A percentile compares a stretch with the other conserved stretches of the same genome.
Conservation (phyloP, 2,329 filamentous ascomycete species). For the Sarocladium brachiariae region DNA sequence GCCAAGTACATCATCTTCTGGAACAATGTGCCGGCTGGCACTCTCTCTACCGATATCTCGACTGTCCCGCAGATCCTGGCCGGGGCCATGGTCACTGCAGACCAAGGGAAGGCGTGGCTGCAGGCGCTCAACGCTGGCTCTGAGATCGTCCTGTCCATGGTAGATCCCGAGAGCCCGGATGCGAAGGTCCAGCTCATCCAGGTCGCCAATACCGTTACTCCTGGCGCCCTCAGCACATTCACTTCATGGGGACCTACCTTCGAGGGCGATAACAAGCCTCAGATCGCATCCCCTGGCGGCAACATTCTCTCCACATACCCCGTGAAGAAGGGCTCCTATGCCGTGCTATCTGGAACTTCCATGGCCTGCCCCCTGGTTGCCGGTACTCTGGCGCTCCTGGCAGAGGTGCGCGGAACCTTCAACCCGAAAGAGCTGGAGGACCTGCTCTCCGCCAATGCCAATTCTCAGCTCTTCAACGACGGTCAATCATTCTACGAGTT, state of each 20-base stretch:
- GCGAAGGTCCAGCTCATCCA: constrained; percentile 27
- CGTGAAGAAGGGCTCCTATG: constrained; percentile 37
- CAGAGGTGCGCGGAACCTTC: constrained; percentile 42
- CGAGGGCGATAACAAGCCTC: constrained; percentile 51
- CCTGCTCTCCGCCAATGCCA: constrained; percentile 41
- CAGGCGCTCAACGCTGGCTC: constrained; percentile 34
- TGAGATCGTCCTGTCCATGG: constrained; percentile 37
- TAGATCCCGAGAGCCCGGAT: constrained; percentile 25
- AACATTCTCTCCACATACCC: constrained; percentile 54
- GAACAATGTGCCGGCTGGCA: constrained; percentile 40
- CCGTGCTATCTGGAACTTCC: constrained; percentile 49
- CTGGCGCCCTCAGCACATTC: constrained; percentile 45
- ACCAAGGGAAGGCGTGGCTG: constrained; percentile 38
- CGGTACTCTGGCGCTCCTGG: constrained; percentile 47
- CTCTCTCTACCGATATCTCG: constrained; percentile 26
- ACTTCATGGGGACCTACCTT: constrained; percentile 56
- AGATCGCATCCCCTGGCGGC: constrained; percentile 49
- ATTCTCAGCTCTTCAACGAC: constrained; percentile 42
- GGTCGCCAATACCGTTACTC: constrained; percentile 34
- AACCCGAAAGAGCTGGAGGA: constrained; percentile 44
- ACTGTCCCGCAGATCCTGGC: constrained; percentile 26
- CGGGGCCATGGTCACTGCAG: constrained; percentile 33
- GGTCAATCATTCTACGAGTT: constrained; percentile 27
- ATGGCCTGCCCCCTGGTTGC: constrained; percentile 54
- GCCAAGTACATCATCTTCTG: constrained; percentile 57